phyloP scores from a whole-genome alignment of 2,329 filamentous ascomycete genomes.

The Cordyceps tenuipes region DNA sequence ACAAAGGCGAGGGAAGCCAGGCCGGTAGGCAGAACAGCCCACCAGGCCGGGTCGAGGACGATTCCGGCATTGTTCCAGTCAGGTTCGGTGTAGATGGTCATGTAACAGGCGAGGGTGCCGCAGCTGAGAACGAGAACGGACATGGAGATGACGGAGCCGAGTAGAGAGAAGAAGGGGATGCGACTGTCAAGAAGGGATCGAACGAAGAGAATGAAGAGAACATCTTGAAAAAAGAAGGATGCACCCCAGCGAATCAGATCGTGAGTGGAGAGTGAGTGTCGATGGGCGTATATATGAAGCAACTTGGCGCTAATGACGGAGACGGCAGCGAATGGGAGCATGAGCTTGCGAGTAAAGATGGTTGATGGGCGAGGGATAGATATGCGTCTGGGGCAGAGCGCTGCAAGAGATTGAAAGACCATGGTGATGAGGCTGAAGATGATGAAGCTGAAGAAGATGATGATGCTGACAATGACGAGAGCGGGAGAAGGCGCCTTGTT shows the following conservation, averaged over 20 bases:
- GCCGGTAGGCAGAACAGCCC: conserved; percentile 9
- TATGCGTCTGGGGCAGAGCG: not conserved
- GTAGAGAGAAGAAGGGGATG: not conserved
- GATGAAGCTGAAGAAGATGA: too few relatives aligned
- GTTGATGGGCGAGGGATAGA: conserved; percentile 8
- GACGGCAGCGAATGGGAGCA: conserved; percentile 9
- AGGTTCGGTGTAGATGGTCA: conserved; percentile 11
- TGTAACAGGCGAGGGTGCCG: conserved; percentile 10
- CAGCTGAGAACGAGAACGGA: conserved; percentile 37
- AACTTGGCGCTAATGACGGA: conserved; percentile 11
- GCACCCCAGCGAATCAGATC: conserved; percentile 6
- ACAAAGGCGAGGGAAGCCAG: conserved; percentile 10
- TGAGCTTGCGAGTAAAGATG: conserved; percentile 9
- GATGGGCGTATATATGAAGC: conserved; percentile 10
- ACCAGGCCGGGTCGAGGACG: conserved; percentile 12
- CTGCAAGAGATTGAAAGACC: not conserved
- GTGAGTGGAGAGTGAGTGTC: not conserved
- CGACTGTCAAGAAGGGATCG: conserved; percentile 8
- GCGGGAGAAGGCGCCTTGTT: not conserved
- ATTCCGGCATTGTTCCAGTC: conserved; percentile 11
- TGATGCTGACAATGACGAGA: too few relatives aligned
- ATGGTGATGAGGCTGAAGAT: too few relatives aligned
- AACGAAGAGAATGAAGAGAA: conserved; percentile 7
- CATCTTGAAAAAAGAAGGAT: conserved; percentile 12
- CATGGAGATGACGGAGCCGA: conserved; percentile 10